phyloP scores from a whole-genome alignment of 129 eudicot species.

The Lactuca sativa region DNA sequence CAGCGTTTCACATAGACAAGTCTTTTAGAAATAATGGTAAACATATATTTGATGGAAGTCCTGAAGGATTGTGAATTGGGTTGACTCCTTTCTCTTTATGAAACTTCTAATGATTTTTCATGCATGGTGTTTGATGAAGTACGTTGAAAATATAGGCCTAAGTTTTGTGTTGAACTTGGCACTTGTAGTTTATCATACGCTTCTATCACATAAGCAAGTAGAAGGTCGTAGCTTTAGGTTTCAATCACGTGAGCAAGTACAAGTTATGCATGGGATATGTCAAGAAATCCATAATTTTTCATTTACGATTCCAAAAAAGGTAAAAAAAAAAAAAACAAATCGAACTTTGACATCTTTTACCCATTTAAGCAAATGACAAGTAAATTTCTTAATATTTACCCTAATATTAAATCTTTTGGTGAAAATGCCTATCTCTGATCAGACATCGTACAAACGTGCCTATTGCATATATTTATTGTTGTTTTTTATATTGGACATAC shows the following conservation, averaged over 20 bases:
- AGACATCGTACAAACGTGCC: no score
- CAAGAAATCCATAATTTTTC: no score
- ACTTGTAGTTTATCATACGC: not conserved
- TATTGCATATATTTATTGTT: not conserved
- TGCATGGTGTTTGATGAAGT: conserved; percentile 4
- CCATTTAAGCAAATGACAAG: not conserved
- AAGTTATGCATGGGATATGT: no score
- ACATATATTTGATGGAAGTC: conserved; percentile 27
- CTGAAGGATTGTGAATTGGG: not conserved
- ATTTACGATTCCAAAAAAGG: not conserved
- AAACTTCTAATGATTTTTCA: not conserved
- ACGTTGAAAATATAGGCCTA: no score
- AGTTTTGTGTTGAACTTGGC: not conserved
- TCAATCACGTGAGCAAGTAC: no score
- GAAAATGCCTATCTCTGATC: not conserved
- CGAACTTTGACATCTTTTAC: not conserved
- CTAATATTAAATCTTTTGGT: conserved; percentile 9
- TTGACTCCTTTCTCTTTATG: conserved; percentile 10
- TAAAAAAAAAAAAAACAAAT: not conserved
- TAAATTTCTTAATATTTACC: not conserved
- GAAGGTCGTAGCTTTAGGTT: no score
- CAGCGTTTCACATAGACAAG: not conserved
- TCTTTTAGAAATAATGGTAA: conserved; percentile 2
- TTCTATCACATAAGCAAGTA: conserved; percentile 6
- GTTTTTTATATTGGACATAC: not conserved